Evolutionary conservation across 2,329 filamentous ascomycete species (phyloP).

Genomic region (Pyricularia sp.): DNA sequence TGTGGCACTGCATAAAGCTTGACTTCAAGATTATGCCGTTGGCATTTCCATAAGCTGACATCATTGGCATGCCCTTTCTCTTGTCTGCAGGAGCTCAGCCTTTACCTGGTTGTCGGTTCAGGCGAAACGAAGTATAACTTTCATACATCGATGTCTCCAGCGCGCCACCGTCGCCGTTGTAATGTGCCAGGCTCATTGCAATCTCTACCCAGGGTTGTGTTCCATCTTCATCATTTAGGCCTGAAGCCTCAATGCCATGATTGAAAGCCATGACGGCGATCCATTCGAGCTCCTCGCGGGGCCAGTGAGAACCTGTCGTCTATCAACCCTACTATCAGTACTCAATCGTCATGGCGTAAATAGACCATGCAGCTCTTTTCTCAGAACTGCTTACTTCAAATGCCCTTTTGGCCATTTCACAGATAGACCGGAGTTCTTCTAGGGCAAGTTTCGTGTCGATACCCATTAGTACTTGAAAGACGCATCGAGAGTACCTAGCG

Average conservation of each 20-base stretch:
- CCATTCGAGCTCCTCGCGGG: slow-evolving; percentile 60
- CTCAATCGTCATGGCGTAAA: not conserved
- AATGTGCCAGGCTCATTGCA: slow-evolving; percentile 48
- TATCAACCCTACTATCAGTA: slow-evolving; percentile 8
- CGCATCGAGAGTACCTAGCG: slow-evolving; percentile 64
- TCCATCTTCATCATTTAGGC: slow-evolving; percentile 35
- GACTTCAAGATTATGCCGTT: not conserved
- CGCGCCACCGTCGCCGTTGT: slow-evolving; percentile 38
- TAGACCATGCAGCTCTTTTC: not conserved
- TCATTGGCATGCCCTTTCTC: not conserved
- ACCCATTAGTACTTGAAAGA: slow-evolving; percentile 55
- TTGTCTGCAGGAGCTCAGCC: not conserved
- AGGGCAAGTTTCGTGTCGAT: slow-evolving; percentile 42
- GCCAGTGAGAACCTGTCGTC: slow-evolving; percentile 36
- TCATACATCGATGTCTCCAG: slow-evolving; percentile 30
- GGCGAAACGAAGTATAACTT: slow-evolving; percentile 28
- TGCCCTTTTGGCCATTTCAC: slow-evolving; percentile 36
- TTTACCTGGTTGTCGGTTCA: slow-evolving; percentile 5
- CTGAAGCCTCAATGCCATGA: slow-evolving; percentile 53
- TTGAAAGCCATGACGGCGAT: slow-evolving; percentile 59
- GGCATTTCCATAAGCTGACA: not conserved
- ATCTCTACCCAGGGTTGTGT: slow-evolving; percentile 50
- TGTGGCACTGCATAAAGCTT: not conserved
- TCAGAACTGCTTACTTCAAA: slow-evolving; percentile 25
- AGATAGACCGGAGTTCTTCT: slow-evolving; percentile 51